Evolutionary conservation across 202 grass and related monocot genomes (phyloP), one percentile per base, ranked within the genome.

Genomic region (Eragrostis tef): DNA sequence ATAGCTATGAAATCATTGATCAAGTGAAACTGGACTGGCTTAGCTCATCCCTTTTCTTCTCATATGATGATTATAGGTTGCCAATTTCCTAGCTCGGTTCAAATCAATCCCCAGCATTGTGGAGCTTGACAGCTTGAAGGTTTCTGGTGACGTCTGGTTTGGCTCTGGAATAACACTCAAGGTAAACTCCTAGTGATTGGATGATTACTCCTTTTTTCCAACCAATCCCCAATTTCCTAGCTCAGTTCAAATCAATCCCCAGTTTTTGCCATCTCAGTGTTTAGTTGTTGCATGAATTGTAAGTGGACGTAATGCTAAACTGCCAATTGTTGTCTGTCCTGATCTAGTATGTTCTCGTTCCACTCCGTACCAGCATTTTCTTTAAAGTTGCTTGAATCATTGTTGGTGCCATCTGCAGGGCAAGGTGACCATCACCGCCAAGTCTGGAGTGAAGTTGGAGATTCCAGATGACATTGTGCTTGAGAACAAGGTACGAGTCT

Each of bases 31-130:
- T 74, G 14, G 34, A 34, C 2, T 44, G 4, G 19, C 5, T 10
- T 68, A 44, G n/a, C 66, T 62, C 44, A 34, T 36, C 13, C n/a
- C 3, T 24, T 61, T 60, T 43, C 10, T 42, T 22, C 51, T 43
- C 14, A 62, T 46, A 46, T 24, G 54, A 34, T 50, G 31, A 59
- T 73, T 80, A 21, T 39, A 96, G 96, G 96, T 99, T 75, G 87
- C 69, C 73, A 95, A 91, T 65, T 99, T 95, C 87, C 93, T 99
- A 19, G 77, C 74, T 16, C 87, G 96, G 42, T 92, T 99, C 72
- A 99, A 99, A 71, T 87, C 96, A 1, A 99, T 99, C 64, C 96
- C 96, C 80, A 99, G 96, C 83, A 93, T 99, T 21, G 90, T 98
- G 27, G 90, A 90, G 77, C 92, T 98, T 46, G 92, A 95, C 69